Evolutionary conservation across 257 asterid genomes (phyloP).

Genomic region (Capsicum pubescens): DNA sequence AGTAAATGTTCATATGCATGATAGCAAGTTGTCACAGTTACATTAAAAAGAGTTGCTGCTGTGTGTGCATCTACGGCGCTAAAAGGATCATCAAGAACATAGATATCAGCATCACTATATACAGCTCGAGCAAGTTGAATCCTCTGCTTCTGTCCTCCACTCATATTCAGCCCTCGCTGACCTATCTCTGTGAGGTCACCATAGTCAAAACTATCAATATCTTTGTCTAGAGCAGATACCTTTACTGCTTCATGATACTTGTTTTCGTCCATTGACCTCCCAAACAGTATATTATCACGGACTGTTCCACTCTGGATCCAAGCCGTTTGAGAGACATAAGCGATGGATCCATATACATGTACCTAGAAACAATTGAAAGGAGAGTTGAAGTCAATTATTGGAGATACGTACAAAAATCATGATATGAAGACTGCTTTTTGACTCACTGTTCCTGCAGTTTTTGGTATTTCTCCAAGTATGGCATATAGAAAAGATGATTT

Average conservation of each 20-base stretch:
- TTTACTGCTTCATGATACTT: constrained; percentile 60
- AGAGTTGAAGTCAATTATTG: background rate
- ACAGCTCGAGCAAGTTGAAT: constrained; percentile 88
- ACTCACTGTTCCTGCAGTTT: constrained; percentile 68
- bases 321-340: constrained; percentile 78
- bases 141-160: constrained; percentile 92
- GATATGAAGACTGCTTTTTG: background rate
- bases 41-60: constrained; percentile 70
- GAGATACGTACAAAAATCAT: background rate
- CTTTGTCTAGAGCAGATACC: constrained; percentile 71
- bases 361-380: constrained; percentile 45
- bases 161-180: constrained; percentile 77
- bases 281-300: constrained; percentile 73
- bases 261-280: constrained; percentile 62
- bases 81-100: constrained; percentile 84
- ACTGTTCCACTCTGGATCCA: constrained; percentile 89
- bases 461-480: constrained; percentile 73
- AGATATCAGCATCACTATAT: constrained; percentile 69
- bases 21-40: constrained; percentile 29
- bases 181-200: constrained; percentile 93
- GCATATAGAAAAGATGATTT: constrained; percentile 72
- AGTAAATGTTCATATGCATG: background rate
- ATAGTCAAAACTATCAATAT: constrained; percentile 60
- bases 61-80: constrained; percentile 95
- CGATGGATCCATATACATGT: constrained; percentile 60